phyloP scores from a whole-genome alignment of 192 early-diverging fungal species.

The Chytriomyces confervae region DNA sequence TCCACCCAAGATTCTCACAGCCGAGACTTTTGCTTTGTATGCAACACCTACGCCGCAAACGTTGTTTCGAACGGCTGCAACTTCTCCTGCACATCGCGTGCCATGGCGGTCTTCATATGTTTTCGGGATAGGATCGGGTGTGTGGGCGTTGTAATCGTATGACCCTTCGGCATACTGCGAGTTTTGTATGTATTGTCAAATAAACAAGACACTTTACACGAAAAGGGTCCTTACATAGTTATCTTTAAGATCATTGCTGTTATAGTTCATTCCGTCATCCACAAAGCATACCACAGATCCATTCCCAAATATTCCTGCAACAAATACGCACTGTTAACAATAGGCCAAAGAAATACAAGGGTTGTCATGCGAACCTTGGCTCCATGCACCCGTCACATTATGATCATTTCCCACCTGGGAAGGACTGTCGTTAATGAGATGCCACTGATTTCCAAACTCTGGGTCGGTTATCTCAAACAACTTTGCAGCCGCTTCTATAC shows the following conservation, averaged over 20 bases:
- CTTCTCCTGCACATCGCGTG: constrained; percentile 97
- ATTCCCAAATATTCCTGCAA: constrained; percentile 80
- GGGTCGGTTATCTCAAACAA: constrained; percentile 74
- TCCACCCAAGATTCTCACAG: constrained; percentile 85
- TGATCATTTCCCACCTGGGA: constrained; percentile 76
- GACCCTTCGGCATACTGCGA: constrained; percentile 79
- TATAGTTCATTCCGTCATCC: constrained; percentile 94
- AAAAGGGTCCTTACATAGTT: constrained; percentile 77
- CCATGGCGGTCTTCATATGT: constrained; percentile 87
- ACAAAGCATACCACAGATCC: constrained; percentile 88
- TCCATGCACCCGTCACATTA: constrained; percentile 94
- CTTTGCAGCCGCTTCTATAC: constrained; percentile 38
- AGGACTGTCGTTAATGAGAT: constrained; percentile 63
- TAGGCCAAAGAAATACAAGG: not conserved
- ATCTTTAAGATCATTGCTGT: constrained; percentile 77
- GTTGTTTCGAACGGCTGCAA: constrained; percentile 88
- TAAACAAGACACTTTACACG: constrained; percentile 3
- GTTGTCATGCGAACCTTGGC: constrained; percentile 60
- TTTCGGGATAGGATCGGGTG: constrained; percentile 73
- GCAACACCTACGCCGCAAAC: constrained; percentile 96
- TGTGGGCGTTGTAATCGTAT: constrained; percentile 92
- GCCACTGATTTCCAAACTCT: constrained; percentile 79
- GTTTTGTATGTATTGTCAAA: constrained; percentile 19
- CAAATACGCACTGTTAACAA: not conserved
- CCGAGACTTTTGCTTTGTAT: constrained; percentile 82